A percentile compares a stretch with the other conserved stretches of the same genome.
Conservation (phyloP, 257 asterid genomes). For the Anisodus acutangulus region DNA sequence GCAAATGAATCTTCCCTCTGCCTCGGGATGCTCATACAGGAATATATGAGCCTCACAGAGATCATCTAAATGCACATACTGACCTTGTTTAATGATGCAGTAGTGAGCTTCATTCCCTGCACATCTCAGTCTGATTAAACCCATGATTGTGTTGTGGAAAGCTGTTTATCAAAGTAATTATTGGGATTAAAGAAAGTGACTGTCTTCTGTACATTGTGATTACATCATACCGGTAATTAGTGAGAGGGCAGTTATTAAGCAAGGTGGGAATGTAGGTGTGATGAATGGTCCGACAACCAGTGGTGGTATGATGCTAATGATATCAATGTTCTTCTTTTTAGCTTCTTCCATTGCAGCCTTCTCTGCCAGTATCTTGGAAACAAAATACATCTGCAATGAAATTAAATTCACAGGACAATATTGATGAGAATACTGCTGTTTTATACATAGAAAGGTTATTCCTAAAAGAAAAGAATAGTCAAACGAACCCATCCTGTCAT, state of each 20-base stretch:
- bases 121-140: not conserved
- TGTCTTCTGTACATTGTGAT: not conserved
- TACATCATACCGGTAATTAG: constrained; percentile 63
- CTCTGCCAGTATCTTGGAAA: constrained; percentile 80
- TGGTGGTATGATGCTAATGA: constrained; percentile 80
- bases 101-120: constrained; percentile 86
- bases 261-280: constrained; percentile 79
- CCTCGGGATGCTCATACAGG: constrained; percentile 81
- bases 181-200: not conserved
- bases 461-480: constrained; percentile 18
- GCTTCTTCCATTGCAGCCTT: constrained; percentile 70
- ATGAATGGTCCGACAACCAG: constrained; percentile 90
- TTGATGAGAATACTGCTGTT: not conserved
- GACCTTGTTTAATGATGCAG: constrained; percentile 82
- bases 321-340: constrained; percentile 59
- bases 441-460: not conserved
- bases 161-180: not conserved
- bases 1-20: constrained; percentile 85
- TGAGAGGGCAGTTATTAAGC: constrained; percentile 86
- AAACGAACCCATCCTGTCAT: constrained; percentile 90
- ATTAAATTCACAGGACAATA: not conserved
- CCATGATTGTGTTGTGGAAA: not conserved
- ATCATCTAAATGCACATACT: constrained; percentile 86
- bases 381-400: constrained; percentile 78
- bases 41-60: constrained; percentile 86